Evolutionary conservation across 345 rosid genomes (phyloP), one percentile per base, ranked within the genome.

Genomic region (Syzygium aromaticum): DNA sequence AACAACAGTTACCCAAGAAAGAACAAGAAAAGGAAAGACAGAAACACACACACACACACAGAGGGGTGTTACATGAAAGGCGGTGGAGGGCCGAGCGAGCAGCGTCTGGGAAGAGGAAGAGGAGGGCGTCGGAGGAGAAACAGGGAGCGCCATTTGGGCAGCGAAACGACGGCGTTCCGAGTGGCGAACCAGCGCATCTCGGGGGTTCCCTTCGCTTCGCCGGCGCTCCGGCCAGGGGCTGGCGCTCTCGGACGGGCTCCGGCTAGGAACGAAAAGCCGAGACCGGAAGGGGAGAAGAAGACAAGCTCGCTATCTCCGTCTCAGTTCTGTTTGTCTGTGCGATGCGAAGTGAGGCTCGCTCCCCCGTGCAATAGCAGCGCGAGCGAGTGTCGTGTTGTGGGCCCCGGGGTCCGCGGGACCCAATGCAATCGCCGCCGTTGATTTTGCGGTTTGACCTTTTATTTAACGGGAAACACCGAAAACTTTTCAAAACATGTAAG

Each of bases 171-270:
- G 73, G 89, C 97, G 90, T 89, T 93, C 88, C 98, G 89, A 11
- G 92, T 91, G 21, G 97, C 94, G 27, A 95, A 85, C 98, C 96
- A 89, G 91, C 91, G 94, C 98, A 97, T 97, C 21, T 38, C 43
- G 25, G 49, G 8, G 22, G 63, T 16, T 19, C 82, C 80, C 82
- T 73, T 38, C 8, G 27, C 49, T 73, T 5, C 82, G 82, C 82
- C 80, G 49, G 11, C 25, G 80, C 43, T 30, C 77, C 28, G 9
- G 19, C 38, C 22, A 28, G 77, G 17, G 78, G 17, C 33, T 67
- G 46, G 78, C 78, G 14, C 14, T 22, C 27, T 5, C 82, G 49
- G 14, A 10, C 27, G 82, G 15, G 23, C 49, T 19, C 13, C 46
- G 49, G 82, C 49, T 27, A 38, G 80, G 82, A 73, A 33, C 80